A percentile compares a stretch with the other conserved stretches of the same genome.
Conservation (phyloP, 2,329 filamentous ascomycete species). For the Bisporella sp. region DNA sequence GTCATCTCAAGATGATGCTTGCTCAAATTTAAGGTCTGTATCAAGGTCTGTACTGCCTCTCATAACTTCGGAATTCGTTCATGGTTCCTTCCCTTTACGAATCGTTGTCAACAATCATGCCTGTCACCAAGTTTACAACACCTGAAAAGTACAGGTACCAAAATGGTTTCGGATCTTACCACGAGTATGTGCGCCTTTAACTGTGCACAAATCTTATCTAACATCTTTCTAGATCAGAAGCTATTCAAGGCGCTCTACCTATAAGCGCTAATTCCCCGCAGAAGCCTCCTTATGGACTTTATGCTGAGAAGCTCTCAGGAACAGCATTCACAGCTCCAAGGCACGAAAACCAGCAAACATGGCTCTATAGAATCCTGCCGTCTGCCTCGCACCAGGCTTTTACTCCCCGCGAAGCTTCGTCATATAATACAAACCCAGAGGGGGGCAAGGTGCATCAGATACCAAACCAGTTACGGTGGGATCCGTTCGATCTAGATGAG, state of each 20-base stretch:
- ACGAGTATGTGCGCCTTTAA: conserved; percentile 43
- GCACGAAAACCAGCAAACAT: conserved; percentile 49
- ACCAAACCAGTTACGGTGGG: conserved; percentile 77
- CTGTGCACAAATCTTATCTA: neutral
- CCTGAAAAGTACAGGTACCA: conserved; percentile 62
- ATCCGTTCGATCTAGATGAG: conserved; percentile 62
- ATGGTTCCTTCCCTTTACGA: too few relatives aligned
- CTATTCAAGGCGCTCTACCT: conserved; percentile 57
- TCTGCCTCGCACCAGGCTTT: conserved; percentile 45
- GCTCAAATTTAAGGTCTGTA: too few relatives aligned
- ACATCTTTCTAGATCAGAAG: conserved; percentile 47
- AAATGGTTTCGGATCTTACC: conserved; percentile 61
- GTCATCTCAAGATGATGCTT: too few relatives aligned
- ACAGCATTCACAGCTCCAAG: conserved; percentile 51
- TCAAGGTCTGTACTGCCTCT: too few relatives aligned
- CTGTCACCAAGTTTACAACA: conserved; percentile 54
- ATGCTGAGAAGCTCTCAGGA: conserved; percentile 57
- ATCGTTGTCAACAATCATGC: conserved; percentile 38
- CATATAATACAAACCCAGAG: conserved; percentile 35
- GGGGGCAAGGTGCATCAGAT: conserved; percentile 53
- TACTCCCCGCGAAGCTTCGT: conserved; percentile 33
- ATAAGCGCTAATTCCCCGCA: conserved; percentile 63
- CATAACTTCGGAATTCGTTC: too few relatives aligned
- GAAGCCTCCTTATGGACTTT: conserved; percentile 60
- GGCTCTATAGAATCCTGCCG: conserved; percentile 50